phyloP scores from a whole-genome alignment of 1,284 basidiomycete genomes.

The Fomes fomentarius region DNA sequence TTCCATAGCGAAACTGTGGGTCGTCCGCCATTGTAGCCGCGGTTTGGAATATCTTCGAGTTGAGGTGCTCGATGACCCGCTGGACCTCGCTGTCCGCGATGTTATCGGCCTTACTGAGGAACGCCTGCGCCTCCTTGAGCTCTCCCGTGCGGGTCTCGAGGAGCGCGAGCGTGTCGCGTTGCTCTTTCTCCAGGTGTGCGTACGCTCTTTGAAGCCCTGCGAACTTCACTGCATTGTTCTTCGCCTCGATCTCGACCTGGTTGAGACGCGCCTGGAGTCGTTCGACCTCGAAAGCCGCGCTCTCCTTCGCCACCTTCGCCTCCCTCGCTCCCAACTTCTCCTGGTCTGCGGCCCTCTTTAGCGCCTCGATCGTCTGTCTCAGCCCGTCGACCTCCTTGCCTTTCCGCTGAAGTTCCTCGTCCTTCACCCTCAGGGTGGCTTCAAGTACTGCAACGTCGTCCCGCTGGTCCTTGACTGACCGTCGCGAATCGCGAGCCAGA shows the following conservation, averaged over 20 bases:
- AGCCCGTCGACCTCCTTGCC: neutral
- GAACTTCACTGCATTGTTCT: neutral
- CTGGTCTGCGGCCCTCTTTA: neutral
- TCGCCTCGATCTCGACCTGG: constrained; percentile 6
- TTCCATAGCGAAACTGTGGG: constrained; percentile 7
- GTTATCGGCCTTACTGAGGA: constrained; percentile 48
- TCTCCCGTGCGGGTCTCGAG: constrained; percentile 47
- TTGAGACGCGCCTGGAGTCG: neutral
- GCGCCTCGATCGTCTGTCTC: neutral
- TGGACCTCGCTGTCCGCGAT: constrained; percentile 52
- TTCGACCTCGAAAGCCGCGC: neutral
- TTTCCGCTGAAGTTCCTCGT: neutral
- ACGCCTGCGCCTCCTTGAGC: constrained; percentile 47
- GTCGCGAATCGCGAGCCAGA: too few species aligned
- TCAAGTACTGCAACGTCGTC: neutral
- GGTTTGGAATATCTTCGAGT: constrained; percentile 53
- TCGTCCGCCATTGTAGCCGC: constrained; percentile 49
- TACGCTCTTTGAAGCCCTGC: constrained; percentile 11
- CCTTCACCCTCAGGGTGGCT: neutral
- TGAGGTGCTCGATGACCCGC: constrained; percentile 46
- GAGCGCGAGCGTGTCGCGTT: constrained; percentile 24
- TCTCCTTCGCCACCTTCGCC: neutral
- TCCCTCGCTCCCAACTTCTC: neutral
- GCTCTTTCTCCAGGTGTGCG: constrained; percentile 12
- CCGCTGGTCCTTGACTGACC: neutral